These are phyloP conservation scores for Simmondsia chinensis DNA, from an alignment of 148 eudicot species.

Conservation along the genomic window DNA sequence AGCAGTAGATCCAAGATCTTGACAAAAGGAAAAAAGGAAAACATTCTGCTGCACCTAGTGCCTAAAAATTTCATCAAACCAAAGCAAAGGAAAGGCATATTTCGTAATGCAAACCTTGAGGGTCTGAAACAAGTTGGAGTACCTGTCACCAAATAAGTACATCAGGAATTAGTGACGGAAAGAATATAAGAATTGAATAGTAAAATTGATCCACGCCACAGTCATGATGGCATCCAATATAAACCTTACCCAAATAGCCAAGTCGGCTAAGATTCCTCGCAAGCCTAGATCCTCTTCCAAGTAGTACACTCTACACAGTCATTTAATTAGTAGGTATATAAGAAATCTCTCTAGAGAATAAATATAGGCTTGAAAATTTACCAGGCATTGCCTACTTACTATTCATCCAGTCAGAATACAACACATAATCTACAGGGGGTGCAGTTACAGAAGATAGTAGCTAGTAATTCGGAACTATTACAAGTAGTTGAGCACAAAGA, in stretches of 20 bases:
- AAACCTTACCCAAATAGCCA: slow-evolving; percentile 17
- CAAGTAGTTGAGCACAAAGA: too few relatives aligned
- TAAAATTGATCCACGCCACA: not conserved
- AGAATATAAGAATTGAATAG: not conserved
- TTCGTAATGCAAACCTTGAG: slow-evolving; percentile 18
- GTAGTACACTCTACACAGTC: slow-evolving; percentile 17
- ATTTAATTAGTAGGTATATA: not conserved
- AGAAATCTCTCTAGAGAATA: not conserved
- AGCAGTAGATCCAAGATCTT: too few relatives aligned
- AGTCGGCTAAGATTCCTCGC: slow-evolving; percentile 5
- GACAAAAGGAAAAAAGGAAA: too few relatives aligned
- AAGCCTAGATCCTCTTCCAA: slow-evolving; percentile 17
- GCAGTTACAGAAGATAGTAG: too few relatives aligned
- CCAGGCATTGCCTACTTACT: too few relatives aligned
- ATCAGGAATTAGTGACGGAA: slow-evolving; percentile 7
- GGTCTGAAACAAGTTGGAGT: slow-evolving; percentile 8
- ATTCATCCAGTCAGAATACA: too few relatives aligned
- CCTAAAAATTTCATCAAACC: not conserved
- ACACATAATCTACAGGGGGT: too few relatives aligned
- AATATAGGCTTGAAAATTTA: too few relatives aligned
- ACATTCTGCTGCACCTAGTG: not conserved
- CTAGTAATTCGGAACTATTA: too few relatives aligned
- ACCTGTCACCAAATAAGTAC: slow-evolving; percentile 9
- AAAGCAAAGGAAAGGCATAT: slow-evolving; percentile 1
- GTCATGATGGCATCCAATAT: not conserved